phyloP scores from a whole-genome alignment of 768 basidiomycete species.

The Leccinum subgranulosum region DNA sequence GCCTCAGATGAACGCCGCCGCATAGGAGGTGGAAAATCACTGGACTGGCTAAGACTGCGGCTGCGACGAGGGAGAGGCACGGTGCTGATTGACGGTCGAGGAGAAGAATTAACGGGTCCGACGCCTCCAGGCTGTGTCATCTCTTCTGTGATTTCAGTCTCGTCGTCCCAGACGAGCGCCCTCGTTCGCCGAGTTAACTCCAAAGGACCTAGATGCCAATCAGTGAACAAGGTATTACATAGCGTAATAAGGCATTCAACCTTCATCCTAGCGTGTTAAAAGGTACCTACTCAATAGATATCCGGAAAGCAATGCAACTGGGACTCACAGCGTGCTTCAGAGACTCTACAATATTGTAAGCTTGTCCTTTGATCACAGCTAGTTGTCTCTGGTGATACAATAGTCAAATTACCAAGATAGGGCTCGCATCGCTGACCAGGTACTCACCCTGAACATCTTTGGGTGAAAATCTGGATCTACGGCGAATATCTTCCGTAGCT shows the following conservation, averaged over 20 bases:
- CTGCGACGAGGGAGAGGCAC: conserved; percentile 52
- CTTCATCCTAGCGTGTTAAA: conserved; percentile 62
- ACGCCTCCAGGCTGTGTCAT: conserved; percentile 28
- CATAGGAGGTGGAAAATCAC: conserved; percentile 74
- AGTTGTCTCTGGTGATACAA: conserved; percentile 62
- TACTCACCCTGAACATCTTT: conserved; percentile 78
- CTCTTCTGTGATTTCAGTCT: conserved; percentile 69
- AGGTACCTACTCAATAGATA: conserved; percentile 2
- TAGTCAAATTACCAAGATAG: conserved; percentile 5
- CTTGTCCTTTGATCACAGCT: conserved; percentile 92
- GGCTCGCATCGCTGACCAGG: neutral
- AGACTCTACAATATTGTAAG: conserved; percentile 86
- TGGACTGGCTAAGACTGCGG: conserved; percentile 57
- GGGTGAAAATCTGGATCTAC: conserved; percentile 86
- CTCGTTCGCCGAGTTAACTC: conserved; percentile 83
- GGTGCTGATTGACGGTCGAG: conserved; percentile 58
- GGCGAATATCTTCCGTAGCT: conserved; percentile 72
- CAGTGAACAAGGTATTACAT: neutral
- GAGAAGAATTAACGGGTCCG: conserved; percentile 44
- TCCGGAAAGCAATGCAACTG: neutral
- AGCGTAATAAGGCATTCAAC: conserved; percentile 34
- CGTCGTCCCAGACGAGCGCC: conserved; percentile 84
- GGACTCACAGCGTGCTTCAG: conserved; percentile 66
- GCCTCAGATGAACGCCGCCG: conserved; percentile 60
- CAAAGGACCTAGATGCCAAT: conserved; percentile 62